A percentile compares a stretch with the other conserved stretches of the same genome.
phyloP scores from a whole-genome alignment of 139 green algal species.

The Chlorella vulgaris region DNA sequence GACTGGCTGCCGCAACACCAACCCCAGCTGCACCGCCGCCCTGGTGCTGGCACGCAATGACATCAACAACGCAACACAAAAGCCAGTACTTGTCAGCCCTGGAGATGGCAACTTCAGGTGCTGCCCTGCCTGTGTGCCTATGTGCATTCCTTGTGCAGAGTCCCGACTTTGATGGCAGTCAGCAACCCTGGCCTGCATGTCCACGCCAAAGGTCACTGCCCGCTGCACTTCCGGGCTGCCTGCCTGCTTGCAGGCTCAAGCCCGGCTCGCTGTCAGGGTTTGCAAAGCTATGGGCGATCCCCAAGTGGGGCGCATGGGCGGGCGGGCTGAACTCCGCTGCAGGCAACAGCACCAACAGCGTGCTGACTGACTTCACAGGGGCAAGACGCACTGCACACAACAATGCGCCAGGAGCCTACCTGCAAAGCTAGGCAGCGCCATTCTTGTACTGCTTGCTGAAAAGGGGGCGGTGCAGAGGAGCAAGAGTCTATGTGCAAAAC shows the following conservation, averaged over 20 bases:
- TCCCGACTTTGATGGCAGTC: too few relatives aligned
- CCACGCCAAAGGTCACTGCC: too few relatives aligned
- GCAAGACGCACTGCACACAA: neutral
- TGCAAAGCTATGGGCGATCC: neutral
- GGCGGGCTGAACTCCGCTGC: neutral
- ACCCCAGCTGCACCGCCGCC: neutral
- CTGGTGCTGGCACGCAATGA: neutral
- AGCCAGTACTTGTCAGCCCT: neutral
- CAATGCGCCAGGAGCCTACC: neutral
- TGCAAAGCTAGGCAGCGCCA: too few relatives aligned
- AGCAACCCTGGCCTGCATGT: too few relatives aligned
- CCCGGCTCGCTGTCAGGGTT: neutral
- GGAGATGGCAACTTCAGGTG: neutral
- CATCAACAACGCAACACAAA: neutral
- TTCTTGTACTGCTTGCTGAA: too few relatives aligned
- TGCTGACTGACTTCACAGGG: neutral
- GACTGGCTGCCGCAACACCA: neutral
- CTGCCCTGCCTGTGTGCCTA: too few relatives aligned
- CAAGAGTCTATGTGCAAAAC: too few relatives aligned
- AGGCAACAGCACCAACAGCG: neutral
- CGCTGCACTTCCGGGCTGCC: too few relatives aligned
- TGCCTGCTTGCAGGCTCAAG: neutral
- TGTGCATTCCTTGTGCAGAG: too few relatives aligned
- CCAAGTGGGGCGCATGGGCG: neutral
- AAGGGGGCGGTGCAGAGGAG: too few relatives aligned